Evolutionary conservation across 2,329 filamentous ascomycete genomes (phyloP).

Genomic region (Aureobasidium sp.): DNA sequence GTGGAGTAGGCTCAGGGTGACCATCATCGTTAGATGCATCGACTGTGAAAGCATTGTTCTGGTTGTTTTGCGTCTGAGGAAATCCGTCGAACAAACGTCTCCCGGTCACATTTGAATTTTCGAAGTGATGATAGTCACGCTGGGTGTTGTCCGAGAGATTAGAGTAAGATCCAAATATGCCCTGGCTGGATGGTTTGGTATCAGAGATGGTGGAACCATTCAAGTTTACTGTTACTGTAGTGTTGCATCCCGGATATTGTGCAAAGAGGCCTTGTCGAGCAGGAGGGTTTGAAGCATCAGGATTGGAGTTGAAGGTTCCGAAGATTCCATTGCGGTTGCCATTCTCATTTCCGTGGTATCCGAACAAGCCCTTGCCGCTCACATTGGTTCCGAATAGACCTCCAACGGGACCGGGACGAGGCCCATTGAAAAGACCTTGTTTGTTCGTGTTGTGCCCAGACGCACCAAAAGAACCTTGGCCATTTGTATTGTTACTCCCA

Average conservation of each 20-base stretch:
- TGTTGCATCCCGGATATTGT: background rate
- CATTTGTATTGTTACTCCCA: too few species aligned
- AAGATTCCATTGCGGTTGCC: too few species aligned
- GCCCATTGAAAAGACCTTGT: background rate
- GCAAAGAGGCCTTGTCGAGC: background rate
- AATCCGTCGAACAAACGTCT: background rate
- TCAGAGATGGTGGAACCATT: background rate
- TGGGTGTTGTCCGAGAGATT: background rate
- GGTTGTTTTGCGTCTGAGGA: background rate
- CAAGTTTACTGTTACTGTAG: background rate
- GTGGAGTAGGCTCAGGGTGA: background rate
- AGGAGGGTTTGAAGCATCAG: background rate
- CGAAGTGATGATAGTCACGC: background rate
- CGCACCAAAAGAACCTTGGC: background rate
- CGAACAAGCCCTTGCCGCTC: background rate
- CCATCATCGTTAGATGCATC: background rate
- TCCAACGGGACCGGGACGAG: too few species aligned
- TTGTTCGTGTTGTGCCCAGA: background rate
- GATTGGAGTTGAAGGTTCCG: background rate
- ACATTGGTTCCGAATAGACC: background rate
- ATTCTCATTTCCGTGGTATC: background rate
- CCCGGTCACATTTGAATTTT: background rate
- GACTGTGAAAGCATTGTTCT: background rate
- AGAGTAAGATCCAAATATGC: background rate
- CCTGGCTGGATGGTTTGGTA: background rate